Evolutionary conservation across 345 rosid genomes (phyloP), one percentile per base, ranked within the genome.

Genomic region (Aegle marmelos): DNA sequence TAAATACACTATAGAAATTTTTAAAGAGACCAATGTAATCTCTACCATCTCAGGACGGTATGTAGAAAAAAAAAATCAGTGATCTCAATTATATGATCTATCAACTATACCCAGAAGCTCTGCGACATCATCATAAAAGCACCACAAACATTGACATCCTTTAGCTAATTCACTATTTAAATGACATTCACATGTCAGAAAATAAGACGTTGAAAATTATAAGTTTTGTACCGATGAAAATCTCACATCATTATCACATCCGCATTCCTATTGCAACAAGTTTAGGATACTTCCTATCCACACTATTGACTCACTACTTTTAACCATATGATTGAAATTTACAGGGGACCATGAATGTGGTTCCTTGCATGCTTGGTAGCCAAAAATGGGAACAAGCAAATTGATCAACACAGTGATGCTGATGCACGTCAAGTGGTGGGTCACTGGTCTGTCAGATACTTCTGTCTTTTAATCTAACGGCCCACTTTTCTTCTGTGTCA

Each of bases 321-420:
- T 74, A 61, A 28, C 70, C 60, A 63, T 45, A 48, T 62, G 41
- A 65, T 19, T 64, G 24, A 65, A 22, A 50, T 30, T 53, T 37
- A 61, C 7, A 9, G 73, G 71, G 81, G 78, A 74, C 69, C 80
- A 78, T 78, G 74, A 76, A 62, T 21, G 64, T 58, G 73, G 60
- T 80, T 84, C 78, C 84, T 83, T 77, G 88, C 84, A 85, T 77
- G 88, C 83, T 61, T 70, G 85, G 86, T 82, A 79, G 67, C 80
- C 33, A n/a, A 71, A 85, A 75, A 22, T 76, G 87, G 85, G 76
- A 80, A 77, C 90, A 85, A 27, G 36, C 77, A 63, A 63, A 73
- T 76, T 33, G 76, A 79, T 82, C 73, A 61, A 61, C 16, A 45
- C 5, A 13, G 17, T 45, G 17, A 45, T 45, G 50, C 57, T 80